These are phyloP conservation scores for Saxophila tyrrhenica DNA, from an alignment of 495 filamentous ascomycete genomes.

Conservation along the genomic window DNA sequence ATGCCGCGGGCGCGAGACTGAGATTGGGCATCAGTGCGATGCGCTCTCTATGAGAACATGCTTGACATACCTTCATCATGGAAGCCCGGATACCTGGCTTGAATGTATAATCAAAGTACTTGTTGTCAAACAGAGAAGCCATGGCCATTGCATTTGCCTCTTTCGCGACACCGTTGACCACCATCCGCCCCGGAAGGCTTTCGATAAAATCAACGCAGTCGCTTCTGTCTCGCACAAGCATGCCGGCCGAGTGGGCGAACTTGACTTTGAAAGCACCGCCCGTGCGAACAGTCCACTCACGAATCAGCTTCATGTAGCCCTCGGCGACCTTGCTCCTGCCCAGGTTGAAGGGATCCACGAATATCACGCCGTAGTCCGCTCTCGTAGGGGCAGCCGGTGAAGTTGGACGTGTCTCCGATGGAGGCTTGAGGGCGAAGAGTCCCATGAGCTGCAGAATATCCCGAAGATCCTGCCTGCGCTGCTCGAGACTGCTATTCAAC, in stretches of 20 bases:
- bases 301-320: background rate
- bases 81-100: background rate
- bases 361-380: background rate
- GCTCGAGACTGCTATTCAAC: background rate
- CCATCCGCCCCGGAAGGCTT: background rate
- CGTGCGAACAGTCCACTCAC: background rate
- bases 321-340: background rate
- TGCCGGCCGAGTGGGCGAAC: background rate
- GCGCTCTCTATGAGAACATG: background rate
- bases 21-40: background rate
- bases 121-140: background rate
- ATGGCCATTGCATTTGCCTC: background rate
- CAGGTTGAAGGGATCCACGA: background rate
- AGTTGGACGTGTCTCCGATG: background rate
- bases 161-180: background rate
- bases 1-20: background rate
- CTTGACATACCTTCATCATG: background rate
- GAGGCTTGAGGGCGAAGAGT: background rate
- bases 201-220: background rate
- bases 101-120: background rate
- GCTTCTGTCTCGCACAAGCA: background rate
- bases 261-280: background rate
- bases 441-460: background rate
- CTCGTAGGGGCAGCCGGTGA: background rate
- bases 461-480: background rate